A percentile compares a stretch with the other conserved stretches of the same genome.
Conservation (phyloP, 129 eudicot species). For the Pittosporum tobira region DNA sequence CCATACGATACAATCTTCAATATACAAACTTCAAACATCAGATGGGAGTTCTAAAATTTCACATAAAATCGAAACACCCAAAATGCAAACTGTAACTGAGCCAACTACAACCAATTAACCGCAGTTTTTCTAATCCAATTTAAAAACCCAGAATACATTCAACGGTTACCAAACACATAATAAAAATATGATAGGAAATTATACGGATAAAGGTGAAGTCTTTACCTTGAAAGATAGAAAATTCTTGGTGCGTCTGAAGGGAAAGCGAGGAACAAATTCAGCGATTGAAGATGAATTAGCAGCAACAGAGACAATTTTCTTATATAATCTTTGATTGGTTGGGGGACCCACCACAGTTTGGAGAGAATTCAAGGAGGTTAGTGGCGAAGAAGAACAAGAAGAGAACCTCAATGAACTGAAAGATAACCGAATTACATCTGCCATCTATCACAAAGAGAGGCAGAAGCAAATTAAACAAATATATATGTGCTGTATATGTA, state of each 20-base stretch:
- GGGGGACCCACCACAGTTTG: constrained; percentile 24
- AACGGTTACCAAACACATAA: background rate
- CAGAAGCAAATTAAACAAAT: background rate
- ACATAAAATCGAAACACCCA: too few species aligned
- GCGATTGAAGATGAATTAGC: constrained; percentile 21
- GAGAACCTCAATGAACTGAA: constrained; percentile 29
- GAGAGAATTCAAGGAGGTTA: constrained; percentile 46
- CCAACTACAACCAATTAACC: background rate
- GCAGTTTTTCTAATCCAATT: background rate
- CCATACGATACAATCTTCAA: background rate
- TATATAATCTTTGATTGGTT: constrained; percentile 21
- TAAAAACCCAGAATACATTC: background rate
- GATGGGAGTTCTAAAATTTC: too few species aligned
- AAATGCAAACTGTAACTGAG: background rate
- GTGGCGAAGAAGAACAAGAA: constrained; percentile 36
- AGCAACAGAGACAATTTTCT: constrained; percentile 29
- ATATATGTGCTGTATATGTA: background rate
- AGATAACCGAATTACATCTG: constrained; percentile 50
- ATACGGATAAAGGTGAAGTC: background rate
- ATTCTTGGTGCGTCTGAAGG: constrained; percentile 32
- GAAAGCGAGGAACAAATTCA: constrained; percentile 31
- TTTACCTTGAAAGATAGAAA: constrained; percentile 54
- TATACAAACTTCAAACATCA: too few species aligned
- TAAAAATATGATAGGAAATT: background rate
- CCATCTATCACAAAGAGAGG: constrained; percentile 38